Base-by-base conservation (phyloP, 768 basidiomycete genomes). In the Lactarius evosmus region DNA sequence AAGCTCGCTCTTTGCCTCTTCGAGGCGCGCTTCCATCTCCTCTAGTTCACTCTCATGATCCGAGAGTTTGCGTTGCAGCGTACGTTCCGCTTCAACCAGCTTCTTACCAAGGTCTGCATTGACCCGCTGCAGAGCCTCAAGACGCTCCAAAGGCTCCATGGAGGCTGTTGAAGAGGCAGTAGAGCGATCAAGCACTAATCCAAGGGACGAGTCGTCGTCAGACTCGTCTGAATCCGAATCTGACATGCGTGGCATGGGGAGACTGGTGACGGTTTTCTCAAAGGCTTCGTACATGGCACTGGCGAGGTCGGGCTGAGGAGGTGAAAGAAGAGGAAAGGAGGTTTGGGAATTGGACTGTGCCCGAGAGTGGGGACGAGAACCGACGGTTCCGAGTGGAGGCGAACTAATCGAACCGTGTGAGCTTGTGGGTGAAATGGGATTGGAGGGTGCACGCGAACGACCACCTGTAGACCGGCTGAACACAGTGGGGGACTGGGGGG, bases 41-140 rank as follows among this genome's bases (percentile, higher is more conserved):
- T 91, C 89, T 32, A 95, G 74, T 69, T 94, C 88, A n/a, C 78
- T 73, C 73, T 96, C 94, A 68, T 93, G 91, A 57, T 93, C 89
- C 12, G 75, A 74, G 16, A 94, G 78, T 67, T 85, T 85, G 46
- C 80, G 79, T 70, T 87, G 84, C 53, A 91, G 72, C 1, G 82
- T 84, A 50, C 82, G 77, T 70, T 95, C 92, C 1, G 85, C 84
- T 59, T 95, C 94, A 53, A 83, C 76, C 36, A 92, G 75, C 73
- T 91, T 93, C 69, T 85, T 78, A 30, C 80, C 79, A n/a, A 95
- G 76, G 36, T 95, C 94, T 3, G 78, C 75, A 66, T 95, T 95
- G 19, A 83, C 78, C 67, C 86, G 82, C 72, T 87, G 85, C 66
- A 95, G 73, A 6, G 83, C 87, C 17, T 92, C 90, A 27, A 93